These are phyloP conservation scores for Citrullus mucosospermus DNA, from an alignment of 306 rosid genomes.

Conservation along the genomic window DNA sequence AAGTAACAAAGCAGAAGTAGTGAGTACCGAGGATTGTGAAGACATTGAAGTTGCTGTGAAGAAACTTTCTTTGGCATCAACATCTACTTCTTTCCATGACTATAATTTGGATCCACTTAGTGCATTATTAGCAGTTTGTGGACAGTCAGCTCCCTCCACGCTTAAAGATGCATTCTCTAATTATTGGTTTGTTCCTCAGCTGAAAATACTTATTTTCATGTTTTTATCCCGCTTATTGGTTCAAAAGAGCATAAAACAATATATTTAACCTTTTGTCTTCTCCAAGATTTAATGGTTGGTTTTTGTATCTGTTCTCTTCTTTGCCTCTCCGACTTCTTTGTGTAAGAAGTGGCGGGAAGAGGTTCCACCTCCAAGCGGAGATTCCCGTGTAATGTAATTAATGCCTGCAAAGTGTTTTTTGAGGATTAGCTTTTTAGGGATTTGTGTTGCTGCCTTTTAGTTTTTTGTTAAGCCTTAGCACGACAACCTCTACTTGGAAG, in stretches of 20 bases:
- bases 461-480: neutral
- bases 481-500: neutral
- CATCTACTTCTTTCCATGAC: conserved; percentile 29
- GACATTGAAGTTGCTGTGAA: conserved; percentile 44
- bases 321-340: neutral
- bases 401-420: neutral
- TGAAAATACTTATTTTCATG: neutral
- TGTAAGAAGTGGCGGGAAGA: neutral
- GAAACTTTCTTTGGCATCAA: conserved; percentile 58
- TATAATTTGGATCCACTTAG: conserved; percentile 38
- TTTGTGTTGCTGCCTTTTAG: neutral
- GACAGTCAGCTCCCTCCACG: conserved; percentile 55
- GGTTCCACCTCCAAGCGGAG: conserved; percentile 6
- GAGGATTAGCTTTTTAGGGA: neutral
- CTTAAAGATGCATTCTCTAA: conserved; percentile 47
- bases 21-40: conserved; percentile 22
- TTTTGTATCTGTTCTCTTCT: neutral
- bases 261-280: neutral
- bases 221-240: neutral
- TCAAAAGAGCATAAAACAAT: neutral
- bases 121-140: conserved; percentile 63
- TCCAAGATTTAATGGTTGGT: neutral
- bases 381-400: neutral
- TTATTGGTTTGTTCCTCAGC: conserved; percentile 38
- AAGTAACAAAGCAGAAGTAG: conserved; percentile 7